phyloP scores from a whole-genome alignment of 805 yeast species.

The Monosporozyma solicola region DNA sequence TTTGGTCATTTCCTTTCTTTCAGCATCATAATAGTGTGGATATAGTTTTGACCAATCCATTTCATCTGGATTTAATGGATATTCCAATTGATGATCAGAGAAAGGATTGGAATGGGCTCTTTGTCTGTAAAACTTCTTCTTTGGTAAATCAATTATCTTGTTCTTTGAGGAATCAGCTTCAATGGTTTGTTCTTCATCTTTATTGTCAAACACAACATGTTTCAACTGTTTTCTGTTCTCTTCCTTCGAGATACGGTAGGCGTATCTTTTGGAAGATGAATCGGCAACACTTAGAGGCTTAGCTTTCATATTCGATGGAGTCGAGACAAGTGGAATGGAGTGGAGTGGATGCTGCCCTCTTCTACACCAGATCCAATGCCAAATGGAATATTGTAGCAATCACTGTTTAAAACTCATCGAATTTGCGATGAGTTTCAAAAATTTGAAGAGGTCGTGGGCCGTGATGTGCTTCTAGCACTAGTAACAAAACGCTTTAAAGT shows the following conservation, averaged over 20 bases:
- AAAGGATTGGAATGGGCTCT: constrained; percentile 97
- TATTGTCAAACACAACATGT: constrained; percentile 26
- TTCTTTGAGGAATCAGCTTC: background rate
- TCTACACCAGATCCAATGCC: too few species aligned
- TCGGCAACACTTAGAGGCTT: constrained; percentile 15
- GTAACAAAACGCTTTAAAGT: background rate
- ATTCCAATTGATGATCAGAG: constrained; percentile 86
- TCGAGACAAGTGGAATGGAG: too few species aligned
- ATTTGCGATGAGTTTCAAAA: background rate
- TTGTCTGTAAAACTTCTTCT: constrained; percentile 85
- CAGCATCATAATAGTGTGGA: constrained; percentile 47
- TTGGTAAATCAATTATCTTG: constrained; percentile 48
- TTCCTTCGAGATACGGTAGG: constrained; percentile 40
- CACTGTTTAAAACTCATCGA: background rate
- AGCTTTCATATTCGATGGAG: constrained; percentile 12
- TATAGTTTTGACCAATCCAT: constrained; percentile 84
- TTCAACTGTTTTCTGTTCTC: constrained; percentile 39
- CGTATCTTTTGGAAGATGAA: constrained; percentile 30
- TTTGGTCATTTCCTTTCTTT: constrained; percentile 35
- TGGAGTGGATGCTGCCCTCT: background rate
- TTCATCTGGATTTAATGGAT: constrained; percentile 67
- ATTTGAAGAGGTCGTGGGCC: background rate
- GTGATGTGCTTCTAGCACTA: background rate
- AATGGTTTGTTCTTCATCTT: background rate
- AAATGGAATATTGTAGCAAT: background rate